A percentile compares a stretch with the other conserved stretches of the same genome.
Conservation (phyloP, 2,329 filamentous ascomycete genomes). For the Cladosporium sp. region DNA sequence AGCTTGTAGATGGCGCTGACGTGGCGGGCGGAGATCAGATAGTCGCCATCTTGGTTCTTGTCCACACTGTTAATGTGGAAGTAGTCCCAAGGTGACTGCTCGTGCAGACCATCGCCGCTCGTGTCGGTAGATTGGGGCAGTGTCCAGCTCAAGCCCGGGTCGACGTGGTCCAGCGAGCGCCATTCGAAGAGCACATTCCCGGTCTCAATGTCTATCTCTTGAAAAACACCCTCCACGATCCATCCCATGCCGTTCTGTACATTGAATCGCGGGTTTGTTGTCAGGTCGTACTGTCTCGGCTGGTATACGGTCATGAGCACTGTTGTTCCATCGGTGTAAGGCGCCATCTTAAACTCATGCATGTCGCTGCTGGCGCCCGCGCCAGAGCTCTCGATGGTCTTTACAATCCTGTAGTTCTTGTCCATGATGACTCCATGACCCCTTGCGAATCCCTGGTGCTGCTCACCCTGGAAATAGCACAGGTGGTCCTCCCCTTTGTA, state of each 20-base stretch:
- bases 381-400: conserved; percentile 40
- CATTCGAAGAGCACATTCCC: conserved; percentile 57
- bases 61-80: conserved; percentile 54
- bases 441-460: conserved; percentile 49
- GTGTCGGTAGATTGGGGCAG: conserved; percentile 39
- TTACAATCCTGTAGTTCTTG: conserved; percentile 45
- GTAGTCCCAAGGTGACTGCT: conserved; percentile 49
- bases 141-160: conserved; percentile 46
- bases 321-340: conserved; percentile 38
- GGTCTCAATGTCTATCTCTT: conserved; percentile 53
- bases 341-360: conserved; percentile 50
- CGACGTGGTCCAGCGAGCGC: conserved; percentile 54
- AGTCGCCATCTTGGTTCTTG: conserved; percentile 47
- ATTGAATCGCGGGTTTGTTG: conserved; percentile 33
- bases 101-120: conserved; percentile 45
- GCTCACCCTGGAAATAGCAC: conserved; percentile 51
- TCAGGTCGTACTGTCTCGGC: conserved; percentile 44
- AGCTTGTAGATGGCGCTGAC: conserved; percentile 46
- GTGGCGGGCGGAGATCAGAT: conserved; percentile 46
- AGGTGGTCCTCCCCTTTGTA: conserved; percentile 47
- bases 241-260: conserved; percentile 44
- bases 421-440: conserved; percentile 52
- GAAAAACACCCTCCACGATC: conserved; percentile 51
- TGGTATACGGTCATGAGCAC: conserved; percentile 37
- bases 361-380: conserved; percentile 45